Evolutionary conservation across 495 filamentous ascomycete species (phyloP).

Genomic region (Astrocystis sublimbata): DNA sequence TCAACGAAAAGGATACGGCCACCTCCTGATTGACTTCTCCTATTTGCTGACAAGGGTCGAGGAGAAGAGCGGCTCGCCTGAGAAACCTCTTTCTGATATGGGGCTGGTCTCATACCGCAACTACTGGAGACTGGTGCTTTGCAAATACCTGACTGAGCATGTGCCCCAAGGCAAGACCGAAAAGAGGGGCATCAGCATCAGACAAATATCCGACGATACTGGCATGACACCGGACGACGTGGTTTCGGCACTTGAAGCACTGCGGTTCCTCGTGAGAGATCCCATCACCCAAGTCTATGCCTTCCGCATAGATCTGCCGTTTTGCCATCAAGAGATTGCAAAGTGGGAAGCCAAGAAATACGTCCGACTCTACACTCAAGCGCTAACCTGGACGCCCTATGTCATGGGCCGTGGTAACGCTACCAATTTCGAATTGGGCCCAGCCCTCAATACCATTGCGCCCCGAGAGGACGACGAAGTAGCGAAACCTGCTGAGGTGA

Average conservation of each 20-base stretch:
- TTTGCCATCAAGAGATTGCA: slow-evolving; percentile 78
- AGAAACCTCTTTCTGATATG: slow-evolving; percentile 98
- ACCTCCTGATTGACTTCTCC: slow-evolving; percentile 95
- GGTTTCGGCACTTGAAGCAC: slow-evolving; percentile 84
- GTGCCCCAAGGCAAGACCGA: slow-evolving; percentile 46
- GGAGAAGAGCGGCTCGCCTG: slow-evolving; percentile 91
- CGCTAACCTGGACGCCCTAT: slow-evolving; percentile 94
- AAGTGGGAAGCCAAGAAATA: slow-evolving; percentile 87
- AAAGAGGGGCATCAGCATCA: slow-evolving; percentile 68
- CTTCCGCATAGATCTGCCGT: slow-evolving; percentile 77
- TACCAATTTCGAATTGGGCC: slow-evolving; percentile 80
- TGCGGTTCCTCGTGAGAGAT: slow-evolving; percentile 86
- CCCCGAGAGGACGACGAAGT: slow-evolving; percentile 73
- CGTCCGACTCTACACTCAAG: slow-evolving; percentile 76
- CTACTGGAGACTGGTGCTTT: slow-evolving; percentile 90
- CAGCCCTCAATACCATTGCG: slow-evolving; percentile 83
- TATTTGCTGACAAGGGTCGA: slow-evolving; percentile 93
- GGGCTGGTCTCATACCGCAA: slow-evolving; percentile 94
- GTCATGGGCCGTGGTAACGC: slow-evolving; percentile 87
- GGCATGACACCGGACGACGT: slow-evolving; percentile 97
- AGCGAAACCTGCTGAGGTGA: slow-evolving; percentile 39
- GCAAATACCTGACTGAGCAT: slow-evolving; percentile 64
- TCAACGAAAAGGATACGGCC: slow-evolving; percentile 94
- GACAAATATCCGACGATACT: slow-evolving; percentile 82
- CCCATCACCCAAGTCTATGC: slow-evolving; percentile 86